These are phyloP conservation scores for Parafenestella ontariensis DNA, from an alignment of 2,329 filamentous ascomycete genomes.

Conservation along the genomic window DNA sequence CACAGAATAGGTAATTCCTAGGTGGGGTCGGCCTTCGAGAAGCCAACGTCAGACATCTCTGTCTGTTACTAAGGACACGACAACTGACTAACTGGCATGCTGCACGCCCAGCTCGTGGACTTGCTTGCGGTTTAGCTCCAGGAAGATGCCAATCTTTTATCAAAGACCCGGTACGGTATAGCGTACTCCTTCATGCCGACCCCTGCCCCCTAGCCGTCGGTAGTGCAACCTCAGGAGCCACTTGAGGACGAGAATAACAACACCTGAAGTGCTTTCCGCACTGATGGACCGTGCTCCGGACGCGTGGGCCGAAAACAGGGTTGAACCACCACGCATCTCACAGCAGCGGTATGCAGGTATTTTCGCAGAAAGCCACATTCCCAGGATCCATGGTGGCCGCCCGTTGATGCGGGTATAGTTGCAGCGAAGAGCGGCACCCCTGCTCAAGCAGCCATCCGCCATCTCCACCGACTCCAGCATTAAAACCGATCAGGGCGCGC, in stretches of 20 bases:
- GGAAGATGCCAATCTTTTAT: constrained; percentile 36
- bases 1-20: constrained; percentile 19
- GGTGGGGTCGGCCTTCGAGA: constrained; percentile 10
- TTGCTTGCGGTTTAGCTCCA: constrained; percentile 13
- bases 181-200: constrained; percentile 32
- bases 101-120: constrained; percentile 16
- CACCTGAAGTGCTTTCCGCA: constrained; percentile 33
- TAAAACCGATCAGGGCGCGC: constrained; percentile 30
- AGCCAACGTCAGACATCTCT: constrained; percentile 9
- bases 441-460: constrained; percentile 27
- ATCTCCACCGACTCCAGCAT: constrained; percentile 26
- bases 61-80: constrained; percentile 19
- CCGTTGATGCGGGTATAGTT: constrained; percentile 31
- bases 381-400: constrained; percentile 28
- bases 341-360: constrained; percentile 34
- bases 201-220: constrained; percentile 24
- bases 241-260: constrained; percentile 43
- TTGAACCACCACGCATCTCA: constrained; percentile 17
- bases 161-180: constrained; percentile 38
- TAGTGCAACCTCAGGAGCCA: constrained; percentile 39
- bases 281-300: constrained; percentile 32
- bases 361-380: constrained; percentile 24
- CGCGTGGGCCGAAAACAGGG: constrained; percentile 30
- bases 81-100: constrained; percentile 29
- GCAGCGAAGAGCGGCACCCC: constrained; percentile 24